A percentile compares a stretch with the other conserved stretches of the same genome.
Evolutionary conservation across 73 alveolate genomes (phyloP).

Genomic region (Tetrahymena borealis): DNA sequence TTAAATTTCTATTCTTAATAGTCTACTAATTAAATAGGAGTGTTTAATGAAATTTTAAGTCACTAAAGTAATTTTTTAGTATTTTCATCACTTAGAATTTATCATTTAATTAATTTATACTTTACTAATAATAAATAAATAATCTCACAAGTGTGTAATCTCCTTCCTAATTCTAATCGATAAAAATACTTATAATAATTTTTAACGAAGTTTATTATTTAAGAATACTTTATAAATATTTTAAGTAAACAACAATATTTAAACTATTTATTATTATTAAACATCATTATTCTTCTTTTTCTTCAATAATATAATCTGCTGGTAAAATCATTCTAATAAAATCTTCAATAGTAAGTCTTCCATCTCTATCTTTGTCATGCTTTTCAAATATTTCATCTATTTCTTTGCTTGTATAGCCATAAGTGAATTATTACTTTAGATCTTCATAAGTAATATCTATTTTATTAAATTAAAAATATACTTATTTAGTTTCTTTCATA

Average conservation of each 20-base stretch:
- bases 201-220: too few species aligned
- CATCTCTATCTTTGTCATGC: conserved; percentile 30
- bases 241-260: not conserved
- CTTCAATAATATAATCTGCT: conserved; percentile 27
- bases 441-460: conserved; percentile 30
- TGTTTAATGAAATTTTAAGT: too few species aligned
- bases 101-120: too few species aligned
- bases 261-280: not conserved
- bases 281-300: conserved; percentile 18
- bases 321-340: conserved; percentile 29
- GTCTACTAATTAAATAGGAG: too few species aligned
- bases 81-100: too few species aligned
- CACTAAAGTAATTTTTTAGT: too few species aligned
- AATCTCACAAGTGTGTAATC: too few species aligned
- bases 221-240: not conserved
- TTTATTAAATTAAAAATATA: not conserved
- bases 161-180: too few species aligned
- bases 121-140: too few species aligned
- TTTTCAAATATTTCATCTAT: conserved; percentile 27
- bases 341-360: conserved; percentile 25
- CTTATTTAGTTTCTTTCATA: too few species aligned
- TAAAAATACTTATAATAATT: too few species aligned
- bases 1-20: too few species aligned
- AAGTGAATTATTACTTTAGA: conserved; percentile 27
- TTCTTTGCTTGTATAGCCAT: conserved; percentile 23